Base-by-base conservation (phyloP, 495 filamentous ascomycete genomes). In the Hypoxylon lienhwacheense region DNA sequence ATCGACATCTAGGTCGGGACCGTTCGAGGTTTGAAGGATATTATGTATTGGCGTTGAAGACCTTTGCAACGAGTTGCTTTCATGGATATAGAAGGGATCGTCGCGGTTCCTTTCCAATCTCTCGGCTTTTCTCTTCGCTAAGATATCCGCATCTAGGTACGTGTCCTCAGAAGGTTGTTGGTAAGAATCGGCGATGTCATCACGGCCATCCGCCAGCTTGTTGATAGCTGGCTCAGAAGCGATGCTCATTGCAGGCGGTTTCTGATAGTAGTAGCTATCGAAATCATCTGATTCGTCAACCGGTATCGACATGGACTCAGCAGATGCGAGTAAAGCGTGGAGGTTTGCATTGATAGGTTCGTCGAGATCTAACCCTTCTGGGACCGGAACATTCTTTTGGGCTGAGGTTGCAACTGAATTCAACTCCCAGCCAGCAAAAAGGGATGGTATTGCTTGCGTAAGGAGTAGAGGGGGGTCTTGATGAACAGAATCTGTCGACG, bases 41-140 rank as follows among this genome's bases (percentile, higher is more conserved):
- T 84, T 85, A 61, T 89, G 84, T 46, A 89, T 79, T 2, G 87
- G 85, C 0, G 88, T 89, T 0, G 81, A 85, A 1, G 71, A 68
- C 36, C 74, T 66, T 15, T 66, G 64, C 10, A 68, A 64, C 7
- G 73, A 74, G 28, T 76, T 81, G 5, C 75, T 79, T 17, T 77
- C 81, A 31, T 70, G 73, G 61, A 98, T 98, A 64, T 98, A 97
- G 66, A 96, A 98, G 2, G 93, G 93, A 65, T 98, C 93, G 60
- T 97, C 92, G 53, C 79, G 85, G 67, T 96, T 88, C 34, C 89
- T 80, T 61, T 92, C 90, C 32, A 77, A 67, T 20, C 90, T 78
- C 55, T 92, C 87, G 0, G 79, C 70, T 43, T 81, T 85, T 55
- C 86, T 77, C 43, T 80, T 77, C 3, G 83, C 82, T 3, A 83